Evolutionary conservation across 2,329 filamentous ascomycete genomes (phyloP), one percentile per base, ranked within the genome.

Genomic region (Verticillium nonalfalfae): DNA sequence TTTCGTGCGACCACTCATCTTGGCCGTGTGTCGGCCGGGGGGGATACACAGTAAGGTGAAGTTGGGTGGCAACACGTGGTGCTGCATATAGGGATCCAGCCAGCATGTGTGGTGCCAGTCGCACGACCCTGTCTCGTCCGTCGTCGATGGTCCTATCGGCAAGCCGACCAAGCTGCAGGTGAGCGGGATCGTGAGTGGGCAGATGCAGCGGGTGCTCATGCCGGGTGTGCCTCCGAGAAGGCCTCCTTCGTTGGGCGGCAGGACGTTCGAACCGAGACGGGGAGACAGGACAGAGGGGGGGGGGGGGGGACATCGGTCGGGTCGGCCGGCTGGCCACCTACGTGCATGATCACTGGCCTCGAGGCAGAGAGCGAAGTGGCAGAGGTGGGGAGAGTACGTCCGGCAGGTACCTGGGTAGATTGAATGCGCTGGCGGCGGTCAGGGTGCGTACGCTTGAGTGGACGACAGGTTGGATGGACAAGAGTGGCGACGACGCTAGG

Each of bases 1-100:
- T 26, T 26, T 26, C 26, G 35, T 36, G 35, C 13, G 35, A 10
- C 35, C 35, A 36, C 35, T 36, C 7, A 36, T 10, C 26, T 5
- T 13, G 35, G n/a, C 40, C 11, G 40, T 4, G 7, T n/a, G n/a
- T 50, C 45, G 26, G 18, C 45, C 4, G n/a, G 45, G 45, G 45
- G 26, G 45, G 45, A 18, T 18, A 50, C 18, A 26, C 45, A 9
- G 21, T 14, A 18, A 26, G 45, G 18, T 34, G 38, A 33, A 31
- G 38, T 38, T 59, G 45, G 45, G 58, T 59, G 58, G 58, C 45
- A 59, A 59, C 58, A 59, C 58, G 58, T 59, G 40, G 58, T 52
- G 15, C 21, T 59, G 58, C 58, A 54, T 36, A 15, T 36, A 15
- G 35, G 57, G 33, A 36, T 26, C 33, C n/a, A 9, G 45, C 39